Conservation (phyloP, 2,329 filamentous ascomycete species). For the Neofusicoccum kwambonambiense region DNA sequence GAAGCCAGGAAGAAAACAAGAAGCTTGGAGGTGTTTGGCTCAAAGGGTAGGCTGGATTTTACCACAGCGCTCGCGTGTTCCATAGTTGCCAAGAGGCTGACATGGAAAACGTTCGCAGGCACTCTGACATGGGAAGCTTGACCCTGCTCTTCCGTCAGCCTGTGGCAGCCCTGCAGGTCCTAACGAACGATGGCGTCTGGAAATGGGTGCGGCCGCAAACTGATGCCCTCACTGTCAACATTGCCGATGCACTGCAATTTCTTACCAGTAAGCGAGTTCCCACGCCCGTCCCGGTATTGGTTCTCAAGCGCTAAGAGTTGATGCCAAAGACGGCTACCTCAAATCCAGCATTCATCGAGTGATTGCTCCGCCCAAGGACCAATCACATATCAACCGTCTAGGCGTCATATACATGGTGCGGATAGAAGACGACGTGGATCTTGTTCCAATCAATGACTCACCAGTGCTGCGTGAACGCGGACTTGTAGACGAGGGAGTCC, state of each 20-base stretch:
- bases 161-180: conserved; percentile 41
- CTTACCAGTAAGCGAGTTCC: neutral
- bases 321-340: conserved; percentile 25
- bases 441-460: conserved; percentile 35
- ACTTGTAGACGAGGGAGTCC: neutral
- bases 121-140: conserved; percentile 43
- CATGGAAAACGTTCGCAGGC: conserved; percentile 26
- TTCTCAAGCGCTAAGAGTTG: no score
- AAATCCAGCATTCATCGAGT: conserved; percentile 35
- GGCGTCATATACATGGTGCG: conserved; percentile 44
- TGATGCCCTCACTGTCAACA: conserved; percentile 28
- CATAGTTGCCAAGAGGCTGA: neutral
- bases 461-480: conserved; percentile 35
- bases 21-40: neutral
- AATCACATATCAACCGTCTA: conserved; percentile 38
- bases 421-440: conserved; percentile 37
- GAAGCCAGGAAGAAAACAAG: neutral
- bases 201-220: conserved; percentile 28
- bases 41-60: neutral
- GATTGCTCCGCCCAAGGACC: conserved; percentile 34
- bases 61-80: no score
- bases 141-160: conserved; percentile 44
- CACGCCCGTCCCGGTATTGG: no score
- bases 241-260: conserved; percentile 17
- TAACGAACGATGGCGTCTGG: conserved; percentile 25